phyloP scores from a whole-genome alignment of 257 asterid species.

The Scutellaria baicalensis region DNA sequence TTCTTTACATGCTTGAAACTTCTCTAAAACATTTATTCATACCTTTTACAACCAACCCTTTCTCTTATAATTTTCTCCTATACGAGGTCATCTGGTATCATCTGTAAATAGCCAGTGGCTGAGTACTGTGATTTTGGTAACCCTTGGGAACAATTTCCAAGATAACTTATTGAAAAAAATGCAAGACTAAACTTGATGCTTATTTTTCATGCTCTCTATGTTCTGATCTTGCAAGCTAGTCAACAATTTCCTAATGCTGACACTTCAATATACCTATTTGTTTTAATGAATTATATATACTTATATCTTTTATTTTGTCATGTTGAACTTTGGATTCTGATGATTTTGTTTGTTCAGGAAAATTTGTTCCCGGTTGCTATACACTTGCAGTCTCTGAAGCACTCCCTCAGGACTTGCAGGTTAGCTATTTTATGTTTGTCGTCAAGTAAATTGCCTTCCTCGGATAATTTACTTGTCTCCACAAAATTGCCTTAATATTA shows the following conservation, averaged over 20 bases:
- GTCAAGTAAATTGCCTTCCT: no score
- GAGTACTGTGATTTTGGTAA: neutral
- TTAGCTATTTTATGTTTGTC: neutral
- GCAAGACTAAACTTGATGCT: neutral
- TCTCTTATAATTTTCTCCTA: neutral
- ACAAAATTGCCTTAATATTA: no score
- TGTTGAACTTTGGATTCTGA: neutral
- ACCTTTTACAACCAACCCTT: neutral
- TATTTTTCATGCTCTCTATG: neutral
- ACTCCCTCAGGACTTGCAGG: constrained; percentile 72
- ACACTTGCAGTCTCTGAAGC: constrained; percentile 88
- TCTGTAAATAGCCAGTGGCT: neutral
- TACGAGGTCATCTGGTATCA: neutral
- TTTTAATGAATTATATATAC: neutral
- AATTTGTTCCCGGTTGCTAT: constrained; percentile 84
- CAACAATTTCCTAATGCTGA: neutral
- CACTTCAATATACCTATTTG: neutral
- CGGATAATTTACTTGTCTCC: no score
- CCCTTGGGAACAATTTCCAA: neutral
- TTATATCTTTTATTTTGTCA: neutral
- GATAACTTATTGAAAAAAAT: neutral
- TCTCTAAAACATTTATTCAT: neutral
- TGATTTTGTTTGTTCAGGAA: constrained; percentile 39
- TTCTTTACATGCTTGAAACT: neutral
- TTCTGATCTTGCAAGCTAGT: neutral